A percentile compares a stretch with the other conserved stretches of the same genome.
phyloP scores from a whole-genome alignment of 2,329 filamentous ascomycete genomes.

The Mycosphaerella arachidis region DNA sequence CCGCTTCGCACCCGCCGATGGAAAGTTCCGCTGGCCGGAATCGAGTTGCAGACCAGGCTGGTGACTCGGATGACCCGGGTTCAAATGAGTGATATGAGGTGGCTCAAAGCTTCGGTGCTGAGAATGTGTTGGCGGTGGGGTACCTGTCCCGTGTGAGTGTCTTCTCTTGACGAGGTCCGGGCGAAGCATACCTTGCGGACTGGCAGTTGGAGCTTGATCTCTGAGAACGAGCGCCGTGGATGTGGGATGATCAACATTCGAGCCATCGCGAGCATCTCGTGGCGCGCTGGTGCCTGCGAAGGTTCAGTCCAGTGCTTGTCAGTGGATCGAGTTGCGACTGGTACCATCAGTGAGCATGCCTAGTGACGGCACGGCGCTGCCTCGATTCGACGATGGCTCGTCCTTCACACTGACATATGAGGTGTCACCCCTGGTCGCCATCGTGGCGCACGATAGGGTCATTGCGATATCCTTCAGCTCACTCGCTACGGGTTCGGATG shows the following conservation, averaged over 20 bases:
- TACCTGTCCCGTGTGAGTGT: background rate
- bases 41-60: background rate
- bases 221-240: background rate
- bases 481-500: background rate
- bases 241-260: background rate
- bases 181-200: background rate
- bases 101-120: background rate
- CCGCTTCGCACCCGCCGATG: background rate
- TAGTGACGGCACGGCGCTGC: background rate
- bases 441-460: background rate
- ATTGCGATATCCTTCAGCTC: constrained; percentile 3
- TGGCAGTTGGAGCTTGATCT: background rate
- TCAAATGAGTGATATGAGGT: background rate
- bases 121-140: background rate
- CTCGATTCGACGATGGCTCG: background rate
- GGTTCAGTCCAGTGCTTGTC: background rate
- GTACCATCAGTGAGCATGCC: background rate
- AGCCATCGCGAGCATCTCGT: background rate
- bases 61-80: background rate
- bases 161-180: background rate
- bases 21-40: background rate
- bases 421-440: background rate
- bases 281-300: background rate
- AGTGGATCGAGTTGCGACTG: background rate
- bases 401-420: background rate